Percentiles rank a stretch among this genome's conserved stretches.
phyloP scores from a whole-genome alignment of 148 eudicot genomes.

The Fagopyrum esculentum region DNA sequence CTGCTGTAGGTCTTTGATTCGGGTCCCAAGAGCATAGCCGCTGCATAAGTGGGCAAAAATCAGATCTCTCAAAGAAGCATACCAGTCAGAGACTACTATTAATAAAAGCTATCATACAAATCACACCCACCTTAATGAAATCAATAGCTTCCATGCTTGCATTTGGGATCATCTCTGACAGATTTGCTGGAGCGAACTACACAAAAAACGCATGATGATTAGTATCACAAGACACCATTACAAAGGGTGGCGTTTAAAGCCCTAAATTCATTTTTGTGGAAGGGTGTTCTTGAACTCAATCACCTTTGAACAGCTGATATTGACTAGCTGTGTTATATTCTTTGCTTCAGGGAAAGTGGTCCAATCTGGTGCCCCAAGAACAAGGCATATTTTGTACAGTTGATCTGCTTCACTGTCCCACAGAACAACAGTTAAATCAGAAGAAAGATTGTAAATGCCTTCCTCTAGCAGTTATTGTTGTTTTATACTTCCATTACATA shows the following conservation, averaged over 20 bases:
- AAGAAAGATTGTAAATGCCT: not conserved
- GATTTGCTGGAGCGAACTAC: constrained; percentile 59
- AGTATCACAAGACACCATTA: not conserved
- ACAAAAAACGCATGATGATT: constrained; percentile 8
- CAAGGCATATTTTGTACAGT: constrained; percentile 79
- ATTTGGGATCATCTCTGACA: constrained; percentile 66
- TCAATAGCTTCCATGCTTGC: constrained; percentile 86
- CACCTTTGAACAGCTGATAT: constrained; percentile 59
- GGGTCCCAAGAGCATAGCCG: constrained; percentile 94
- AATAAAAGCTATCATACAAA: constrained; percentile 11
- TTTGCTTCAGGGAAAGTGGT: constrained; percentile 53
- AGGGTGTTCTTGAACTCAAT: constrained; percentile 12
- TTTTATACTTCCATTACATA: not conserved
- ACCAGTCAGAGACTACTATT: not conserved
- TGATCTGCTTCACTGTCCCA: constrained; percentile 84
- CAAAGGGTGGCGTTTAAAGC: not conserved
- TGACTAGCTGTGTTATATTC: constrained; percentile 47
- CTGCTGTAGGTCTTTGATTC: constrained; percentile 80
- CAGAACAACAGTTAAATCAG: constrained; percentile 1
- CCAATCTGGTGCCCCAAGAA: constrained; percentile 81
- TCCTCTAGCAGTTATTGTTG: not conserved
- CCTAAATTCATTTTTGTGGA: not conserved
- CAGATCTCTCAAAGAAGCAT: not conserved
- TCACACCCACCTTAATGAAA: constrained; percentile 60
- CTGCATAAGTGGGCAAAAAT: constrained; percentile 22